These are phyloP conservation scores for Pythium grandisporangium DNA, from an alignment of 352 stramenopile genomes.

Conservation along the genomic window DNA sequence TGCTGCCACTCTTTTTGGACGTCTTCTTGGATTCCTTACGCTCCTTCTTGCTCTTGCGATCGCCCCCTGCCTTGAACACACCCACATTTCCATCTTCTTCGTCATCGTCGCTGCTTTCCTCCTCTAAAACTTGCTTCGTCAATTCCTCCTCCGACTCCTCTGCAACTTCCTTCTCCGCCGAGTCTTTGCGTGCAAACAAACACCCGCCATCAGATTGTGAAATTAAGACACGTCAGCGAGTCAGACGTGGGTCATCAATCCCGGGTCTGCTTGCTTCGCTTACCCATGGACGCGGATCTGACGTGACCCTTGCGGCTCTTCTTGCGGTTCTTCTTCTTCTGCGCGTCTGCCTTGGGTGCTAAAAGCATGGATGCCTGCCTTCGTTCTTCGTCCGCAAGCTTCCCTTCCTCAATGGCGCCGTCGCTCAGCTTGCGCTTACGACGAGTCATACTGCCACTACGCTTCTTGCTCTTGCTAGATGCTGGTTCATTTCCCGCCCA, in stretches of 20 bases:
- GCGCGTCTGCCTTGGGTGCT: constrained; percentile 22
- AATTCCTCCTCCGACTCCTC: too few relatives aligned
- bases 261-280: too few relatives aligned
- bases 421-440: constrained; percentile 82
- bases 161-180: too few relatives aligned
- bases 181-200: too few relatives aligned
- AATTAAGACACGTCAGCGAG: too few relatives aligned
- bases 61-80: too few relatives aligned
- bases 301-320: constrained; percentile 26
- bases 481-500: constrained; percentile 44
- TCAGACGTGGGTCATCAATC: too few relatives aligned
- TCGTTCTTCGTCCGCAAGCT: constrained; percentile 55
- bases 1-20: too few relatives aligned
- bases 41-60: constrained; percentile 9
- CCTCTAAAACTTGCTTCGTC: too few relatives aligned
- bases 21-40: constrained; percentile 12
- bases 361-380: constrained; percentile 59
- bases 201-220: too few relatives aligned
- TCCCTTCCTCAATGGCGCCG: constrained; percentile 62
- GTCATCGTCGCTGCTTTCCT: too few relatives aligned
- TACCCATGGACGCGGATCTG: constrained; percentile 28
- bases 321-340: constrained; percentile 31
- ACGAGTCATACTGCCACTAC: constrained; percentile 52
- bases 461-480: constrained; percentile 27
- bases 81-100: too few relatives aligned